Percentiles rank a stretch among this genome's conserved stretches.
Evolutionary conservation across 768 basidiomycete species (phyloP).

Genomic region (Pleurotus platypus): DNA sequence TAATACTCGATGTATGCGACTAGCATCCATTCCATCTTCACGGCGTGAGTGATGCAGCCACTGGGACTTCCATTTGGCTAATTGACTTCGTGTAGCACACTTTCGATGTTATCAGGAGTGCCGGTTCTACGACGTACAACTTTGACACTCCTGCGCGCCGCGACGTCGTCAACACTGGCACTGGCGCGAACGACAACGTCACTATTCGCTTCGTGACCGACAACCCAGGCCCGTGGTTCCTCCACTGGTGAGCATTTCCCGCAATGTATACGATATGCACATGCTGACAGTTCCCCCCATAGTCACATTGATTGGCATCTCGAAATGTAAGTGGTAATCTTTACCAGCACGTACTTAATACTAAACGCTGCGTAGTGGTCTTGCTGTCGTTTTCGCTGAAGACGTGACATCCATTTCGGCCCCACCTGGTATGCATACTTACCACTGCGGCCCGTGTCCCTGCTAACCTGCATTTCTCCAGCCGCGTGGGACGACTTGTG

Average conservation of each 20-base stretch:
- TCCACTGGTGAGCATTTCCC: conserved; percentile 27
- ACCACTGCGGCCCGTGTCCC: background rate
- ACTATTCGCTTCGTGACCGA: conserved; percentile 49
- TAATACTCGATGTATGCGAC: background rate
- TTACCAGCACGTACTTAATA: background rate
- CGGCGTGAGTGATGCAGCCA: conserved; percentile 19
- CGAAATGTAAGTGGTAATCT: conserved; percentile 14
- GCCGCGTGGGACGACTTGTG: conserved; percentile 4
- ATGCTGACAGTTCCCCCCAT: background rate
- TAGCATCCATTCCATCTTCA: conserved; percentile 39
- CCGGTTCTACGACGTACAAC: conserved; percentile 33
- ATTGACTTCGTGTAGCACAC: conserved; percentile 26
- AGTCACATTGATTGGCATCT: conserved; percentile 43
- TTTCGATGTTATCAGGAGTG: conserved; percentile 42
- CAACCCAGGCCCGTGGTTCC: conserved; percentile 47
- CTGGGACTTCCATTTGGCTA: too few species aligned
- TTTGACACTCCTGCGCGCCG: conserved; percentile 50
- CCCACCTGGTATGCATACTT: background rate
- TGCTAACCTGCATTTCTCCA: background rate
- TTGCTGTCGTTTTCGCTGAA: conserved; percentile 33
- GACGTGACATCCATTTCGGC: conserved; percentile 12
- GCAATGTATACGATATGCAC: too few species aligned
- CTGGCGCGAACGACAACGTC: conserved; percentile 24
- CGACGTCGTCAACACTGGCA: conserved; percentile 39
- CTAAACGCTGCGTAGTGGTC: conserved; percentile 8